phyloP scores from a whole-genome alignment of 2,329 filamentous ascomycete species.

The Madurella fahalii region DNA sequence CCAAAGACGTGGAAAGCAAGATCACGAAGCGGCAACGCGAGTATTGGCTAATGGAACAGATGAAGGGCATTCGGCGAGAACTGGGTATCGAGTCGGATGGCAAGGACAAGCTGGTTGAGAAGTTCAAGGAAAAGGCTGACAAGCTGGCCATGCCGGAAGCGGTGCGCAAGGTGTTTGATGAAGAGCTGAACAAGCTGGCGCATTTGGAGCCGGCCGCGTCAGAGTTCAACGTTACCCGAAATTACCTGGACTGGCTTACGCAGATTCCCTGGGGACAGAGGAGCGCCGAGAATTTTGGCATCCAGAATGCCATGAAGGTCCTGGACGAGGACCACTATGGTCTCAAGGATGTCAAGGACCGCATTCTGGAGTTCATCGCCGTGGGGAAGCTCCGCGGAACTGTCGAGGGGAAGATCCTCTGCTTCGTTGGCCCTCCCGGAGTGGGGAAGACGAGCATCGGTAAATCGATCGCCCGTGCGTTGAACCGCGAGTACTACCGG shows the following conservation, averaged over 20 bases:
- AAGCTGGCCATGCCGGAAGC: slow-evolving; percentile 96
- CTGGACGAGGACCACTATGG: slow-evolving; percentile 96
- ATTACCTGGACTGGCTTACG: slow-evolving; percentile 98
- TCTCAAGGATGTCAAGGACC: slow-evolving; percentile 95
- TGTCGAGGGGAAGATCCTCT: slow-evolving; percentile 96
- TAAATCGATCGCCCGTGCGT: slow-evolving; percentile 90
- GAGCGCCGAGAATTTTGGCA: slow-evolving; percentile 94
- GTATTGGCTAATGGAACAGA: slow-evolving; percentile 99
- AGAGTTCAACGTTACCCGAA: slow-evolving; percentile 97
- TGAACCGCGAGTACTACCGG: slow-evolving; percentile 95
- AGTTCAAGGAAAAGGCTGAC: slow-evolving; percentile 90
- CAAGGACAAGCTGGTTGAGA: slow-evolving; percentile 96
- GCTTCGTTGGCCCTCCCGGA: slow-evolving; percentile 93
- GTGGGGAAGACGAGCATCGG: slow-evolving; percentile 99
- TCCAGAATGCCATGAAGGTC: slow-evolving; percentile 83
- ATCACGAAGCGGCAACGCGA: slow-evolving; percentile 96
- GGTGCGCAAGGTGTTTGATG: slow-evolving; percentile 96
- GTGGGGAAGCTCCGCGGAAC: slow-evolving; percentile 95
- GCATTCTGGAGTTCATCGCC: slow-evolving; percentile 96
- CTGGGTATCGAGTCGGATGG: slow-evolving; percentile 95
- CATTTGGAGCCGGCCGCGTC: slow-evolving; percentile 94
- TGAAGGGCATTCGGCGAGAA: slow-evolving; percentile 96
- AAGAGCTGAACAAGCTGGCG: slow-evolving; percentile 94
- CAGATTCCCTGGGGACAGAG: slow-evolving; percentile 97
- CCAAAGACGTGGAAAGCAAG: slow-evolving; percentile 94